A percentile compares a stretch with the other conserved stretches of the same genome.
These are phyloP conservation scores for Psilocybe subaeruginosa DNA, from an alignment of 768 basidiomycete genomes.

Conservation along the genomic window DNA sequence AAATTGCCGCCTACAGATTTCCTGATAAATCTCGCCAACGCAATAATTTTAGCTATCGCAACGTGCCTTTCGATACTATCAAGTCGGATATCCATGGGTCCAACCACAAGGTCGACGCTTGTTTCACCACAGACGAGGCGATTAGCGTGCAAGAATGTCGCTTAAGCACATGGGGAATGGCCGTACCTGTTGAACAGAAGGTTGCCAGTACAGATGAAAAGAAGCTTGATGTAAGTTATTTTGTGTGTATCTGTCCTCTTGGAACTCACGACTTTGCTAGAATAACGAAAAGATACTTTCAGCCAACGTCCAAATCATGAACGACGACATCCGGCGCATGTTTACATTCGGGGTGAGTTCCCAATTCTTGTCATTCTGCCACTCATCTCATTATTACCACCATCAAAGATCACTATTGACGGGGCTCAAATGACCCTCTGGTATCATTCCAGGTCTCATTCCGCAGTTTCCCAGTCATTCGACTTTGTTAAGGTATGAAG, in stretches of 20 bases:
- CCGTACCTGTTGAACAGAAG: conserved; percentile 20
- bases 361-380: neutral
- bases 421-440: neutral
- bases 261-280: conserved; percentile 5
- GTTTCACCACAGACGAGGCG: conserved; percentile 4
- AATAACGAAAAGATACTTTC: conserved; percentile 7
- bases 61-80: neutral
- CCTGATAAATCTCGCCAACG: neutral
- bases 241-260: neutral
- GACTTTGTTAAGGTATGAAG: neutral
- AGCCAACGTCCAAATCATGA: conserved; percentile 22
- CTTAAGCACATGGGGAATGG: conserved; percentile 3
- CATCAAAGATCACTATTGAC: neutral
- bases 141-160: neutral
- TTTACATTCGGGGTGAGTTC: conserved; percentile 23
- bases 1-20: neutral
- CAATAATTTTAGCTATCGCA: neutral
- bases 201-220: neutral
- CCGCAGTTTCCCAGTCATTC: neutral
- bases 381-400: neutral
- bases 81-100: conserved; percentile 13
- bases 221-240: conserved; percentile 3
- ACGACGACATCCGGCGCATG: conserved; percentile 26
- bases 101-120: conserved; percentile 19
- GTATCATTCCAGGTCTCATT: neutral